Conservation (phyloP, 2,329 filamentous ascomycete genomes). For the Alternaria dauci region DNA sequence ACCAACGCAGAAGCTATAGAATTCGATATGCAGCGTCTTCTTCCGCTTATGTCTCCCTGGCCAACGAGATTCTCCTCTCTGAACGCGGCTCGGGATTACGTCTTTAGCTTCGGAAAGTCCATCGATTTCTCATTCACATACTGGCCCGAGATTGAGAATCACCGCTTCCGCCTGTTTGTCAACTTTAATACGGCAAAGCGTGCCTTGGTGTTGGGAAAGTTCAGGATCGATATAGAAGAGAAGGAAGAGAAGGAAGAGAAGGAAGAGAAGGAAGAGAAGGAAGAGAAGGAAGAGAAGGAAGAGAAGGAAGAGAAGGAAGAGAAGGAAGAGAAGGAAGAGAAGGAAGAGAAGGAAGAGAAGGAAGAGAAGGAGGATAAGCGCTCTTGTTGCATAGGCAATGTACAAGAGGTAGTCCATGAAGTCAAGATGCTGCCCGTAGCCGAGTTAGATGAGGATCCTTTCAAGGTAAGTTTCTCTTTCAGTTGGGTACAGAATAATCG, state of each 20-base stretch:
- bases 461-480: conserved; percentile 12
- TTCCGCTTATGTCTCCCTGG: not conserved
- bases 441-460: conserved; percentile 11
- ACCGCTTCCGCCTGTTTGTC: not conserved
- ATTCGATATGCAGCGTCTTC: not conserved
- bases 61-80: not conserved
- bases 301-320: too few relatives aligned
- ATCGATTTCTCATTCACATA: not conserved
- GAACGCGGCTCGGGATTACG: not conserved
- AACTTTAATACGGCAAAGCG: conserved; percentile 1
- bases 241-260: too few relatives aligned
- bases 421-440: not conserved
- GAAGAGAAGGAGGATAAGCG: not conserved
- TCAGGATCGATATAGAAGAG: not conserved
- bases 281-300: too few relatives aligned
- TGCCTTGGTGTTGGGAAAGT: not conserved
- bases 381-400: not conserved
- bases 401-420: not conserved
- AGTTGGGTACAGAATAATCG: not conserved
- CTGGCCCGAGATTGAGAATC: not conserved
- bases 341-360: too few relatives aligned
- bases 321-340: too few relatives aligned
- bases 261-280: too few relatives aligned
- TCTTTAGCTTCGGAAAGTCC: not conserved
- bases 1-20: not conserved